phyloP scores from a whole-genome alignment of 2,329 filamentous ascomycete genomes.

The Chalaropsis thielavioides region DNA sequence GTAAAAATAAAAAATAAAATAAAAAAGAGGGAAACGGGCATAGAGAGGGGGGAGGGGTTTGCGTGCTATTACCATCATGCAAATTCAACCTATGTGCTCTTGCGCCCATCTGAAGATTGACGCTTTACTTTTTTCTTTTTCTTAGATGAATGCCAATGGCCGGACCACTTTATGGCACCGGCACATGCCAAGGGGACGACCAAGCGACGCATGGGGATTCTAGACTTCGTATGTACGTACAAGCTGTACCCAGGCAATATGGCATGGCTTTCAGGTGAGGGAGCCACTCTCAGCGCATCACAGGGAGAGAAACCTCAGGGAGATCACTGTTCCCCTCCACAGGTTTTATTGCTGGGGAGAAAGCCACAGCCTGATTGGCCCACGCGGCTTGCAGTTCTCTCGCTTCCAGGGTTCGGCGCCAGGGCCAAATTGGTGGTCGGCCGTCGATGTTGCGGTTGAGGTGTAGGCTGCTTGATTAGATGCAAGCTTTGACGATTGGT shows the following conservation, averaged over 20 bases:
- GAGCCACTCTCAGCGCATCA: background rate
- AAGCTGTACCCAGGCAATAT: constrained; percentile 1
- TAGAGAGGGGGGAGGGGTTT: background rate
- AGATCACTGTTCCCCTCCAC: background rate
- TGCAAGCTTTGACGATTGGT: background rate
- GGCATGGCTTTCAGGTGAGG: constrained; percentile 6
- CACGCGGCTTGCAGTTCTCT: background rate
- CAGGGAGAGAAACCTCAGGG: background rate
- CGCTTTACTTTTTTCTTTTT: background rate
- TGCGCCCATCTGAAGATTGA: background rate
- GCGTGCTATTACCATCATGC: background rate
- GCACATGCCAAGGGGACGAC: background rate
- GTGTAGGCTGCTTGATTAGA: background rate
- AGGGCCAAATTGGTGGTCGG: background rate
- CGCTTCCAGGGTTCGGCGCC: background rate
- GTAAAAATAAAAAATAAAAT: background rate
- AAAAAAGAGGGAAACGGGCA: background rate
- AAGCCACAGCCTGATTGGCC: background rate
- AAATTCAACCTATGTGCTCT: no score
- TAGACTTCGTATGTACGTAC: constrained; percentile 1
- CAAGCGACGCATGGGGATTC: background rate
- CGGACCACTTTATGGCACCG: background rate
- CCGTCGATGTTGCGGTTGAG: background rate
- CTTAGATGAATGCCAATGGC: background rate
- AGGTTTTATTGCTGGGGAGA: background rate